phyloP scores from a whole-genome alignment of 139 green algal species.

The Astrephomene gubernaculifera region DNA sequence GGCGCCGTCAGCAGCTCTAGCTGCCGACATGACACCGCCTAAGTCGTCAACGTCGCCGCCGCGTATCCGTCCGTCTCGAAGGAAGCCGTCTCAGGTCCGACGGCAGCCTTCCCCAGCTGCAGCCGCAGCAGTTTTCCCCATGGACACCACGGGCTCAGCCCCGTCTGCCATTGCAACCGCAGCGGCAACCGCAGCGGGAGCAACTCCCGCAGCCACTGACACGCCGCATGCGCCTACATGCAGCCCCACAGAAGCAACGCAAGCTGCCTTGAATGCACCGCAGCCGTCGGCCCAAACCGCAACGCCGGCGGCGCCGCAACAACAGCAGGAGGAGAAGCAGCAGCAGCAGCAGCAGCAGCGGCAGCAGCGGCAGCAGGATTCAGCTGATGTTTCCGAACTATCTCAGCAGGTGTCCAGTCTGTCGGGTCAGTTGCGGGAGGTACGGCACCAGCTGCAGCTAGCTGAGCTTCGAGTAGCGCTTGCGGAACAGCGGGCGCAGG shows the following conservation, averaged over 20 bases:
- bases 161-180: neutral
- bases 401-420: neutral
- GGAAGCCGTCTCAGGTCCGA: neutral
- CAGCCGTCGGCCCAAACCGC: no score
- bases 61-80: neutral
- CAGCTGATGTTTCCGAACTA: neutral
- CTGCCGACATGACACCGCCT: no score
- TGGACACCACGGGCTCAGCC: neutral
- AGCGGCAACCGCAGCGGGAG: neutral
- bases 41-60: no score
- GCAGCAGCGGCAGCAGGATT: neutral
- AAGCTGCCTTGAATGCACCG: no score
- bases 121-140: neutral
- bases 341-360: neutral
- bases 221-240: no score
- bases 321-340: no score
- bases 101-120: neutral
- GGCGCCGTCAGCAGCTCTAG: no score
- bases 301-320: no score
- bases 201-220: no score
- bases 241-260: no score
- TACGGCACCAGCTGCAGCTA: slow-evolving; percentile 6
- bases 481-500: neutral
- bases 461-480: neutral
- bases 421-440: neutral